Evolutionary conservation across 306 rosid species (phyloP).

Genomic region (Datisca glomerata): DNA sequence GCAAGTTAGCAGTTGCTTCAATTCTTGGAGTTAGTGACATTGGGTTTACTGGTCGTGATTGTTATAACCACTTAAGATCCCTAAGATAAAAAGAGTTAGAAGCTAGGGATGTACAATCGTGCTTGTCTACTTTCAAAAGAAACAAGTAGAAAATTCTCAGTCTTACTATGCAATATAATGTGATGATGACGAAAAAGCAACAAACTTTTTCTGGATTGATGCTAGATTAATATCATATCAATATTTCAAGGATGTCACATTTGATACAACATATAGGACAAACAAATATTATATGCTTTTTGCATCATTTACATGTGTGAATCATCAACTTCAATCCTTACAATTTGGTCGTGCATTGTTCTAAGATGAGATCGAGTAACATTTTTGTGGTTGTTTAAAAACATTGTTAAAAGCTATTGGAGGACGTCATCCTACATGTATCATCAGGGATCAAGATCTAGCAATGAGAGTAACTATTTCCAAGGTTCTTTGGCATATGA

Average conservation of each 20-base stretch:
- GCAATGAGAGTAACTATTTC: not conserved
- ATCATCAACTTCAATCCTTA: too few relatives aligned
- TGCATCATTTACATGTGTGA: not conserved
- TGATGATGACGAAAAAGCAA: too few relatives aligned
- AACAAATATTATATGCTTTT: not conserved
- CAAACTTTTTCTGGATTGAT: not conserved
- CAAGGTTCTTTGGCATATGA: too few relatives aligned
- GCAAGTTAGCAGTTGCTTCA: too few relatives aligned
- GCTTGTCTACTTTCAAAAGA: not conserved
- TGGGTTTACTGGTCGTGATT: not conserved
- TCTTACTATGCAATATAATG: not conserved
- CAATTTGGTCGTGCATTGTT: too few relatives aligned
- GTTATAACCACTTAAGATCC: slow-evolving; percentile 1
- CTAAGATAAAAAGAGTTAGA: too few relatives aligned
- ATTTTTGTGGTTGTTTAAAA: not conserved
- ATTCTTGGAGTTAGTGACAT: not conserved
- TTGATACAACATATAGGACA: too few relatives aligned
- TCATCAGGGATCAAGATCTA: not conserved
- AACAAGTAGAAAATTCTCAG: not conserved
- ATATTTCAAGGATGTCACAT: not conserved
- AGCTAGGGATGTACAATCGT: not conserved
- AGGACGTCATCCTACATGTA: not conserved
- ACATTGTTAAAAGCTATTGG: not conserved
- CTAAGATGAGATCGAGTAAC: not conserved
- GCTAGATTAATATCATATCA: not conserved